Base-by-base conservation (phyloP, 2,329 filamentous ascomycete genomes). In the Verticillium albo-atrum region DNA sequence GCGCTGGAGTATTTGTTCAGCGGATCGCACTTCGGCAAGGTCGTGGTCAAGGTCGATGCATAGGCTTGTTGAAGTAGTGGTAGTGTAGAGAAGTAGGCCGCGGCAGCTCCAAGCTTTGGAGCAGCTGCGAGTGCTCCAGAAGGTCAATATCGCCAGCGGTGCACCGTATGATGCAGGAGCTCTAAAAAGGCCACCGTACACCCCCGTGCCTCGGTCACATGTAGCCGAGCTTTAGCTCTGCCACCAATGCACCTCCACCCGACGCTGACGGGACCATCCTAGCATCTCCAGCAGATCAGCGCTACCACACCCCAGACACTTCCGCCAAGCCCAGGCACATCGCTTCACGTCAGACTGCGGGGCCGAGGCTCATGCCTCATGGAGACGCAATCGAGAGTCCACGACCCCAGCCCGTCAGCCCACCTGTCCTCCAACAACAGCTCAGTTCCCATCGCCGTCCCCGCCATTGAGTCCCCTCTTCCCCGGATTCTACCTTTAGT, bases 21-120 rank as follows among this genome's bases (percentile, higher is more conserved):
- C 42, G 80, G 82, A 35, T 77, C 76, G 63, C 82, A 86, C 64
- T 83, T 86, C 67, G 83, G 84, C 26, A 87, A 87, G 71, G 75
- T 86, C 30, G 75, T 81, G 9, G 73, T 86, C 58, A 79, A 68
- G 64, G 73, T 78, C 15, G 69, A 66, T 10, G 66, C 65, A 9
- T 70, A 70, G 58, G 60, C 3, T 9, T 6, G 17, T 42, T 7
- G n/a, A 7, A 7, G 4, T 23, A n/a, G 9, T 32, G 64, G 57
- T 14, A 4, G 2, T 2, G 30, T 32, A n/a, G n/a, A n/a, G n/a
- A n/a, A n/a, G n/a, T n/a, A n/a, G n/a, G n/a, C n/a, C n/a, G n/a
- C n/a, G n/a, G n/a, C n/a, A n/a, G n/a, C n/a, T n/a, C n/a, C n/a
- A n/a, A n/a, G n/a, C n/a, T n/a, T n/a, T n/a, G n/a, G n/a, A n/a